Evolutionary conservation across 2,329 filamentous ascomycete species (phyloP), one percentile per base, ranked within the genome.

Genomic region (Graphilbum ipis-grandicollis): DNA sequence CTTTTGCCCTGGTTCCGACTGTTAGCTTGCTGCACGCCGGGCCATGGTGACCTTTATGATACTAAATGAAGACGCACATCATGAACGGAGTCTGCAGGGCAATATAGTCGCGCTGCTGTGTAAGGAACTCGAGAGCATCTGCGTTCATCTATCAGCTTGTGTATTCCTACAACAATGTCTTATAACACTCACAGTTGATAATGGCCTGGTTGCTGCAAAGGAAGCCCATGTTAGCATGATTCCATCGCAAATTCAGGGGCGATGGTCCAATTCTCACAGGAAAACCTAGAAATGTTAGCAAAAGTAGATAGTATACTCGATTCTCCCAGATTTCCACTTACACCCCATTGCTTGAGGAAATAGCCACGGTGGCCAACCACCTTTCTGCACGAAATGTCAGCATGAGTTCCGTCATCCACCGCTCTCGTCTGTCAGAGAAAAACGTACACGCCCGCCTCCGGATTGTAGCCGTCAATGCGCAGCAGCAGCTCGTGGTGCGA

Each of bases 401-500:
- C 10, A 10, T 23, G 19, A 22, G 19, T 13, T 25, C 8, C 13
- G 7, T 25, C 23, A 13, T 7, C 23, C 7, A 25, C 13, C 23
- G 7, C 13, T 25, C 23, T 8, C 8, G 13, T 25, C 23, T 8
- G 23, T 25, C 13, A 35, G 17, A 19, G 18, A 23, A 28, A 22
- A 37, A n/a, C 37, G 29, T 29, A 43, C 40, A 85, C 81, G 46
- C 85, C 85, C 45, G 90, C 78, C 52, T 93, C 84, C 1, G 84
- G 80, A 54, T 96, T 90, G 53, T 93, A 94, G 37, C 88, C 86
- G 48, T 90, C 84, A 44, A 96, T 63, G 48, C 84, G 72, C 40
- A 78, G 75, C 41, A 96, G 72, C 38, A 98, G 85, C 55, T 96
- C 88, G 57, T 98, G 90, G 57, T 98, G 90, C 36, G 86, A 93